These are phyloP conservation scores for Zygoascus ofunaensis DNA, from an alignment of 805 yeast genomes.

Conservation along the genomic window DNA sequence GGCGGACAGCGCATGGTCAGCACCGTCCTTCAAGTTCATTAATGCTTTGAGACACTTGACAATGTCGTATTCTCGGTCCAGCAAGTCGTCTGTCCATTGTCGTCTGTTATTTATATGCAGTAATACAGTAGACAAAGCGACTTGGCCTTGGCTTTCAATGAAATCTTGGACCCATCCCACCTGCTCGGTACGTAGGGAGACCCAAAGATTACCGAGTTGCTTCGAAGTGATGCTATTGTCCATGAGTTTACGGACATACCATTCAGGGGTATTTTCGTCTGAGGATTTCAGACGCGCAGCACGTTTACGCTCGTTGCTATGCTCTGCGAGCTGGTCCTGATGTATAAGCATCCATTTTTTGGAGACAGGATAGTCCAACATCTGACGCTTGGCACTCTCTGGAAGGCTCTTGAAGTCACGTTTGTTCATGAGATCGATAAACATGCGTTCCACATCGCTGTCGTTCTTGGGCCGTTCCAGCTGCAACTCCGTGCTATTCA, in stretches of 20 bases:
- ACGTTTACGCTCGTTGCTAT: slow-evolving; percentile 42
- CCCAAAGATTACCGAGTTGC: slow-evolving; percentile 79
- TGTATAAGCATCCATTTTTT: slow-evolving; percentile 88
- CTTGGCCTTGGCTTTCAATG: slow-evolving; percentile 72
- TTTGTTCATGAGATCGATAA: slow-evolving; percentile 60
- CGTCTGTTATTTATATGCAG: slow-evolving; percentile 39
- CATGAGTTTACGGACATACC: slow-evolving; percentile 65
- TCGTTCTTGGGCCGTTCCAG: slow-evolving; percentile 63
- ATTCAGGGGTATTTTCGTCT: slow-evolving; percentile 49
- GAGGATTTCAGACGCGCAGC: background rate
- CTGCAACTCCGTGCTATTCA: slow-evolving; percentile 25
- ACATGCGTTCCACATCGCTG: slow-evolving; percentile 61
- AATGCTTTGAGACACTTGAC: slow-evolving; percentile 69
- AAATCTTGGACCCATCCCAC: slow-evolving; percentile 73
- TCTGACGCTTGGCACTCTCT: slow-evolving; percentile 61
- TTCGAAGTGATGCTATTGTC: slow-evolving; percentile 57
- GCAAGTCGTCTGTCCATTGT: slow-evolving; percentile 32
- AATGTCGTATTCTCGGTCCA: slow-evolving; percentile 68
- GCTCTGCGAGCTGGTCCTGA: slow-evolving; percentile 76
- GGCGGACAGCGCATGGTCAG: slow-evolving; percentile 39
- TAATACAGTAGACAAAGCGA: slow-evolving; percentile 60
- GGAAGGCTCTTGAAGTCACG: slow-evolving; percentile 70
- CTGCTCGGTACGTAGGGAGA: slow-evolving; percentile 85
- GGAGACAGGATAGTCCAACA: slow-evolving; percentile 62
- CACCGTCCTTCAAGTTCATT: slow-evolving; percentile 55